phyloP scores from a whole-genome alignment of 257 asterid genomes.

The Craterostigma plantagineum region DNA sequence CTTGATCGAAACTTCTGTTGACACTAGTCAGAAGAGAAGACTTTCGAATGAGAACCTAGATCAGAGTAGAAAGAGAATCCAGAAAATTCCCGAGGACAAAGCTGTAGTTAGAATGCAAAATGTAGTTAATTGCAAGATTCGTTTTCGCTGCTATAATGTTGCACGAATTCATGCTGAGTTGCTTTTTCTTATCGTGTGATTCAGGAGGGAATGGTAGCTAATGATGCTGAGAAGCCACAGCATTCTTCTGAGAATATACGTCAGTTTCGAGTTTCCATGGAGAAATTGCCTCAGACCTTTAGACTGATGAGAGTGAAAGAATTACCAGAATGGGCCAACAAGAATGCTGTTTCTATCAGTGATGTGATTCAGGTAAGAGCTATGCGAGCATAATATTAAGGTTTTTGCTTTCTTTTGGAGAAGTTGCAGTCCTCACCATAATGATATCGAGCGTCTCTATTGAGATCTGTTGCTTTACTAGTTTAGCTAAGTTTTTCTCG shows the following conservation, averaged over 20 bases:
- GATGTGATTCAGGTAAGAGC: conserved; percentile 62
- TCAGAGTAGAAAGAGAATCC: conserved; percentile 33
- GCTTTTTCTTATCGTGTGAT: conserved; percentile 8
- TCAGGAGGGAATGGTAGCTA: conserved; percentile 13
- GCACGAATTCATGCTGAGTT: conserved; percentile 5
- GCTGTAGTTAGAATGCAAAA: too few species aligned
- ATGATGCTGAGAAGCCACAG: conserved; percentile 11
- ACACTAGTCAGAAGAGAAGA: conserved; percentile 28
- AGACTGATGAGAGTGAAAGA: conserved; percentile 64
- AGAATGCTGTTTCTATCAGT: conserved; percentile 70
- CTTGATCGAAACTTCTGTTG: conserved; percentile 11
- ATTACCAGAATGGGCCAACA: conserved; percentile 78
- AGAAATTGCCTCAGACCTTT: conserved; percentile 36
- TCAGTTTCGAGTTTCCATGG: conserved; percentile 30
- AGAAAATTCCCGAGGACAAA: too few species aligned
- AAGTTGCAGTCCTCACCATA: too few species aligned
- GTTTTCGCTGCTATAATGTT: background rate
- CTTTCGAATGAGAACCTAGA: conserved; percentile 20
- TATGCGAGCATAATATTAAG: background rate
- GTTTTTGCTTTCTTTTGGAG: too few species aligned
- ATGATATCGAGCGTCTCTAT: too few species aligned
- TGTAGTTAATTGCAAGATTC: conserved; percentile 14
- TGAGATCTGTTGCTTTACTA: background rate
- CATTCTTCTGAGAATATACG: conserved; percentile 30
- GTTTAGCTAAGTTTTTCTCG: background rate